Evolutionary conservation across 345 rosid genomes (phyloP).

Genomic region (Gossypium turneri): DNA sequence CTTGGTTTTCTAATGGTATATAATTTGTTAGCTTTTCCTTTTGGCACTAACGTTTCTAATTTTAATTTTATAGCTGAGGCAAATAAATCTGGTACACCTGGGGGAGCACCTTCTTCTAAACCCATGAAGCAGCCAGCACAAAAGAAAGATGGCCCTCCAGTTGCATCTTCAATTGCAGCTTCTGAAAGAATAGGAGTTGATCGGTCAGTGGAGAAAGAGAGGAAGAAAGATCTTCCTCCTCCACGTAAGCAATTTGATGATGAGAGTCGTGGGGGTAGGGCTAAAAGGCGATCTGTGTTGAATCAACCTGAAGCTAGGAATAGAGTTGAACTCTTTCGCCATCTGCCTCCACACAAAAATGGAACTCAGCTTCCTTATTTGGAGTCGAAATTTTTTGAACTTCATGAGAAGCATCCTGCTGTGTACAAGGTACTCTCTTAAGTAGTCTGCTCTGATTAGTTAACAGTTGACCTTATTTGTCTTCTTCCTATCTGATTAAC

Average conservation of each 20-base stretch:
- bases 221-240: constrained; percentile 62
- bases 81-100: constrained; percentile 28
- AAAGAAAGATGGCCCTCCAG: constrained; percentile 46
- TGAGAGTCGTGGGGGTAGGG: constrained; percentile 63
- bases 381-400: constrained; percentile 51
- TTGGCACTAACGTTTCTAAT: constrained; percentile 12
- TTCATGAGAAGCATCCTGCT: constrained; percentile 66
- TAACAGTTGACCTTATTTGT: background rate
- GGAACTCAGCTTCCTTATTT: constrained; percentile 58
- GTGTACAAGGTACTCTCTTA: constrained; percentile 55
- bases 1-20: background rate
- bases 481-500: background rate
- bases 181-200: constrained; percentile 48
- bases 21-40: background rate
- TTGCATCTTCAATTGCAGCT: constrained; percentile 33
- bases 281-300: constrained; percentile 64
- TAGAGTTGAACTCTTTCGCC: constrained; percentile 73
- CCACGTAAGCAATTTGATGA: constrained; percentile 83
- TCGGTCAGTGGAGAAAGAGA: constrained; percentile 50
- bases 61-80: constrained; percentile 33
- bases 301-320: constrained; percentile 64
- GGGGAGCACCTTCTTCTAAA: constrained; percentile 35
- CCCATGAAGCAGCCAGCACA: constrained; percentile 43
- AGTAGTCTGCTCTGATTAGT: constrained; percentile 1
- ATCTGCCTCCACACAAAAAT: constrained; percentile 70